Conservation (phyloP, 305 asterid species). For the Coffea humblotiana region DNA sequence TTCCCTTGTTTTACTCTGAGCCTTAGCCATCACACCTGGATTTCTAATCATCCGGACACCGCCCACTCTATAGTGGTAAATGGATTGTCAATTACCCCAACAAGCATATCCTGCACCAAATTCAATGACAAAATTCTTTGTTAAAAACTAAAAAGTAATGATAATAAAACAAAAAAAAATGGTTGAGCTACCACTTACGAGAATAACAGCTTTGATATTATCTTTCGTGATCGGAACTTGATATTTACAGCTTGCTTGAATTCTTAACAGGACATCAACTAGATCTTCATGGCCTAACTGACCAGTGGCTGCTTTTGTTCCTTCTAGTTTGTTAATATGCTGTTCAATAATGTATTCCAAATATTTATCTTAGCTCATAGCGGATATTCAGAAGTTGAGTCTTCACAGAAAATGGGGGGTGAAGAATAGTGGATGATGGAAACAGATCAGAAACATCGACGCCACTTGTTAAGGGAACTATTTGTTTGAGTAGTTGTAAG, state of each 20-base stretch:
- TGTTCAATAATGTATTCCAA: slow-evolving; percentile 28
- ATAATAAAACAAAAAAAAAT: background rate
- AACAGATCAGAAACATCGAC: slow-evolving; percentile 37
- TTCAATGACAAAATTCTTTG: too few species aligned
- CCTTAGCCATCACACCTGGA: slow-evolving; percentile 1
- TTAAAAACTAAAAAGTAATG: background rate
- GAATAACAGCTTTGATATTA: slow-evolving; percentile 35
- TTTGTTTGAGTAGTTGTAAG: background rate
- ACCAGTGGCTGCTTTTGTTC: background rate
- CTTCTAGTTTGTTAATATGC: background rate
- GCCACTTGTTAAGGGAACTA: slow-evolving; percentile 18
- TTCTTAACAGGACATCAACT: slow-evolving; percentile 14
- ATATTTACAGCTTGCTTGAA: slow-evolving; percentile 2
- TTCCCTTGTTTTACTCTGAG: background rate
- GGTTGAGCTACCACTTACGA: slow-evolving; percentile 23
- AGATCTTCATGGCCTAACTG: slow-evolving; percentile 12
- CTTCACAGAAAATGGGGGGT: slow-evolving; percentile 13
- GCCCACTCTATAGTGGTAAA: background rate
- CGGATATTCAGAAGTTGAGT: slow-evolving; percentile 16
- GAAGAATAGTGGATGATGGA: slow-evolving; percentile 33
- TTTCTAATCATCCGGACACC: slow-evolving; percentile 4
- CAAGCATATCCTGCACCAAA: slow-evolving; percentile 1
- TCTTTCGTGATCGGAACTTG: slow-evolving; percentile 16
- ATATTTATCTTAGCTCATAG: slow-evolving; percentile 13
- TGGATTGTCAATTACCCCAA: slow-evolving; percentile 9